Evolutionary conservation across 73 alveolate species (phyloP), one percentile per base, ranked within the genome.

Genomic region (Loxodes magnus): DNA sequence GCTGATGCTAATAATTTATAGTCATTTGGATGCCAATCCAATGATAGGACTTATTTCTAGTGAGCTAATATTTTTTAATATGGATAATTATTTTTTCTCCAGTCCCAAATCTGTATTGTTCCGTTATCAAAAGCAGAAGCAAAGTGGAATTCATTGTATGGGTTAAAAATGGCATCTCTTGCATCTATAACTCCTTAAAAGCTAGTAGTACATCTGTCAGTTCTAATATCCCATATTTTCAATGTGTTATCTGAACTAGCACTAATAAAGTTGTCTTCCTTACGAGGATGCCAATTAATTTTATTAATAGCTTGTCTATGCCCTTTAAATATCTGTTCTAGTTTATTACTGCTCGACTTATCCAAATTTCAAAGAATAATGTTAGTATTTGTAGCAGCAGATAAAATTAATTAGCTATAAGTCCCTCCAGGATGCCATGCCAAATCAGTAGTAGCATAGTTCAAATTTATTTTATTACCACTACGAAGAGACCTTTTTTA

Each of bases 341-440:
- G 26, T 9, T 12, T 24, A 17, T 25, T 25, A 1, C 10, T 10
- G 1, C 59, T 41, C 7, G 59, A 21, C 10, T 46, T 46, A 9
- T 17, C 26, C 27, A 46, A 25, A 24, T 46, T 46, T 41, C 59
- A 46, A 5, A 46, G 59, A 24, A 46, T 41, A 12, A 46, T 46
- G 2, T 41, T 10, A n/a, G 59, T 25, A 2, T 46, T 46, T 24
- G n/a, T 46, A n/a, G 59, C 59, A 10, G 59, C 59, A 10, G 59
- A 46, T 10, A 46, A 10, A n/a, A 46, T 17, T n/a, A n/a, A n/a
- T n/a, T n/a, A n/a, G 2, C 34, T 25, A 10, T 46, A 14, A 10
- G 59, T 7, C 21, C 27, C 50, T 1, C 21, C 27, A 12, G 59
- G 59, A 46, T 46, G 59, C 59, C 59, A 46, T 25, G 59, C 59